Conservation (phyloP, 495 filamentous ascomycete species). For the Rhypophila decipiens region DNA sequence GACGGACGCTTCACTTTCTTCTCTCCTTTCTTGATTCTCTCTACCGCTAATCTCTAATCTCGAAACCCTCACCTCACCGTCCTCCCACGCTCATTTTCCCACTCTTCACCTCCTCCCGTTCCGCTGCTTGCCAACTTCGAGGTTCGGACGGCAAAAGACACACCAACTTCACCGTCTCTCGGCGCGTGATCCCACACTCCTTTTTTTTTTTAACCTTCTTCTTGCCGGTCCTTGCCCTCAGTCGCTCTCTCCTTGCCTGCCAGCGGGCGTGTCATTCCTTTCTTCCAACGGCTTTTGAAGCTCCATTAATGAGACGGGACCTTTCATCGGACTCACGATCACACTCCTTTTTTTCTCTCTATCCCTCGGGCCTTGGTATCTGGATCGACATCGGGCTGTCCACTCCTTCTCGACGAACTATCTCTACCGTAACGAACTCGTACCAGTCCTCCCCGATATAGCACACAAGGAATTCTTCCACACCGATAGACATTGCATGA, state of each 20-base stretch:
- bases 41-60: slow-evolving; percentile 15
- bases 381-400: slow-evolving; percentile 6
- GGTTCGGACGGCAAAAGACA: slow-evolving; percentile 16
- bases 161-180: slow-evolving; percentile 22
- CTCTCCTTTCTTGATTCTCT: not conserved
- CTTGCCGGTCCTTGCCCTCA: slow-evolving; percentile 6
- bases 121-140: slow-evolving; percentile 4
- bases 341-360: slow-evolving; percentile 18
- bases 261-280: slow-evolving; percentile 46
- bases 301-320: slow-evolving; percentile 11
- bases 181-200: slow-evolving; percentile 31
- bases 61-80: slow-evolving; percentile 6
- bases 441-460: not conserved
- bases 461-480: slow-evolving; percentile 12
- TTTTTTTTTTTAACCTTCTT: slow-evolving; percentile 26
- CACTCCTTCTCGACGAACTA: slow-evolving; percentile 2
- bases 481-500: slow-evolving; percentile 6
- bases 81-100: slow-evolving; percentile 3
- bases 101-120: slow-evolving; percentile 1
- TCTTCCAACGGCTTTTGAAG: slow-evolving; percentile 1
- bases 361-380: slow-evolving; percentile 3
- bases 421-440: not conserved
- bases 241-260: slow-evolving; percentile 29
- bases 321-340: slow-evolving; percentile 14
- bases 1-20: too few relatives aligned